Base-by-base conservation (phyloP, 140 eudicot species). In the Bidens hawaiensis region DNA sequence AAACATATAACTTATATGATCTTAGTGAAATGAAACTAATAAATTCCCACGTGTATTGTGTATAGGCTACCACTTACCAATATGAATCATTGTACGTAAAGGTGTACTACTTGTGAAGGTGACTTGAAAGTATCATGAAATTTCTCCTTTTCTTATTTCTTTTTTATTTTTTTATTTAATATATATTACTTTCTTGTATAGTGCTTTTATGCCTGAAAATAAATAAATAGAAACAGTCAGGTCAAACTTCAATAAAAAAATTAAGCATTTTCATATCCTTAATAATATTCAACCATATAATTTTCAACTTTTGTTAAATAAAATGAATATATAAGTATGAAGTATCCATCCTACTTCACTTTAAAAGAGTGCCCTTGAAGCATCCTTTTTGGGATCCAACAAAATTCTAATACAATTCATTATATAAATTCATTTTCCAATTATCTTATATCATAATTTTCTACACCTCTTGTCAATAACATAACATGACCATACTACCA, bases 401-500 rank as follows among this genome's bases (percentile, higher is more conserved):
- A 71, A 21, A 62, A 62, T 62, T 62, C 21, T 6, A 38, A n/a
- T 60, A 11, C 14, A 70, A 70, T 38, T 18, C 64, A 61, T 27
- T 7, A 4, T 36, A 49, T 9, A 15, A 34, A 69, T 6, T 33
- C 49, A 17, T 70, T 22, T 21, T 46, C 11, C 26, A 2, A 8
- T 45, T 43, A 0, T 45, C 26, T 41, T n/a, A 63, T 31, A 50
- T 24, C 4, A 36, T 3, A 33, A 23, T 48, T 57, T 31, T 19
- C 10, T 36, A 36, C n/a, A 3, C 53, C 68, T 23, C 42, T 10
- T 18, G 0, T 23, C n/a, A 22, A 6, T n/a, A n/a, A n/a, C 18
- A 62, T 55, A 69, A 45, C 71, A 68, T 63, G 78, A 69, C 57
- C 84, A 19, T 26, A 11, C 47, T 33, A 26, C 42, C 70, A n/a